These are phyloP conservation scores for Cyclotella sp. DNA, from an alignment of 108 stramenopile genomes.

Conservation along the genomic window DNA sequence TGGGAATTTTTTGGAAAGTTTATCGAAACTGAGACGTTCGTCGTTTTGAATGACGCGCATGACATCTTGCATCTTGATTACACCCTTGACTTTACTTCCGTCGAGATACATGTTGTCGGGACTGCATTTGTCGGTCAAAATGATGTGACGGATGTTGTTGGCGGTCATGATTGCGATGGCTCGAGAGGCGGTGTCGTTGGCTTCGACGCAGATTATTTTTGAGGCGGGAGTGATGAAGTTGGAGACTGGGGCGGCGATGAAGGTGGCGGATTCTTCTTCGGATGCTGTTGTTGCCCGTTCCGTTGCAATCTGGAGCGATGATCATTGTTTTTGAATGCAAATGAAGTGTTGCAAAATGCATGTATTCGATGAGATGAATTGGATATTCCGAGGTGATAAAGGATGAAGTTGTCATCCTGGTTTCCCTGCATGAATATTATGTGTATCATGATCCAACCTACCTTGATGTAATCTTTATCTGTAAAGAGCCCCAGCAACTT, in stretches of 20 bases:
- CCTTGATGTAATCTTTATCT: slow-evolving; percentile 89
- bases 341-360: too few species aligned
- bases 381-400: too few species aligned
- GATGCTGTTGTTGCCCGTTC: slow-evolving; percentile 56
- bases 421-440: not conserved
- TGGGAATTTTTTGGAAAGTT: slow-evolving; percentile 76
- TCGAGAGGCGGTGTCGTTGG: slow-evolving; percentile 71
- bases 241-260: slow-evolving; percentile 70
- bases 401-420: not conserved
- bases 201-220: slow-evolving; percentile 59
- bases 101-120: slow-evolving; percentile 32
- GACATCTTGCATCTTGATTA: slow-evolving; percentile 86
- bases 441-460: slow-evolving; percentile 28
- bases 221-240: slow-evolving; percentile 75
- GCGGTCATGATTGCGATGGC: slow-evolving; percentile 82
- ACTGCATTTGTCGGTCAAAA: slow-evolving; percentile 59
- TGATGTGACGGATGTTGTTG: slow-evolving; percentile 74
- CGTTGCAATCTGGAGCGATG: slow-evolving; percentile 67
- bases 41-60: slow-evolving; percentile 81
- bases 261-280: slow-evolving; percentile 76
- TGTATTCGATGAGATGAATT: not conserved
- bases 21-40: slow-evolving; percentile 71
- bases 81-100: slow-evolving; percentile 57
- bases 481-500: slow-evolving; percentile 88
- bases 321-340: not conserved